A percentile compares a stretch with the other conserved stretches of the same genome.
These are phyloP conservation scores for Fusarium keratoplasticum DNA, from an alignment of 2,329 filamentous ascomycete species.

Conservation along the genomic window DNA sequence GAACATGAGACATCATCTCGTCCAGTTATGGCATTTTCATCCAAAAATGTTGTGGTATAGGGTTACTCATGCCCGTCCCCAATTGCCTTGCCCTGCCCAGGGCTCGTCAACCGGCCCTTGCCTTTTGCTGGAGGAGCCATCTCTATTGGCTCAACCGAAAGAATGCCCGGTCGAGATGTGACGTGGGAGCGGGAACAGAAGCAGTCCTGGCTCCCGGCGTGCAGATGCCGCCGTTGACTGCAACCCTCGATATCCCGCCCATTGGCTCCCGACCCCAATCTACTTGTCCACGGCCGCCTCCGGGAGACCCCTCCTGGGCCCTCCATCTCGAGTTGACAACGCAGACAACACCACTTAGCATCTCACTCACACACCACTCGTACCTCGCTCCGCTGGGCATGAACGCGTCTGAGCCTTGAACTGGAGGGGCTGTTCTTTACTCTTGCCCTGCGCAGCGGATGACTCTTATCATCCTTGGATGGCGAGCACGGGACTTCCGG, in stretches of 20 bases:
- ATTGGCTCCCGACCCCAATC: slow-evolving; percentile 16
- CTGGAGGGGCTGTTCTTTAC: slow-evolving; percentile 33
- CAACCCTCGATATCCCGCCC: slow-evolving; percentile 8
- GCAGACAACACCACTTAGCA: slow-evolving; percentile 37
- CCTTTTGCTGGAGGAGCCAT: not conserved
- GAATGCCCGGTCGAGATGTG: slow-evolving; percentile 26
- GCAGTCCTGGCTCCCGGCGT: slow-evolving; percentile 36
- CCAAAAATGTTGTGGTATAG: slow-evolving; percentile 30
- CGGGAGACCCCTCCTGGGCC: slow-evolving; percentile 6
- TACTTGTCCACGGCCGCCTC: slow-evolving; percentile 32
- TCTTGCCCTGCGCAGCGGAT: slow-evolving; percentile 7
- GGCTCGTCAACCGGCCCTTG: slow-evolving; percentile 22
- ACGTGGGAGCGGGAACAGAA: slow-evolving; percentile 36
- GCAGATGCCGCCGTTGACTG: slow-evolving; percentile 27
- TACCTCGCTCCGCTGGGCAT: slow-evolving; percentile 38
- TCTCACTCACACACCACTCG: slow-evolving; percentile 17
- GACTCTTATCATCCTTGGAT: slow-evolving; percentile 34
- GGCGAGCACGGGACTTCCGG: slow-evolving; percentile 12
- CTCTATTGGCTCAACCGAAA: not conserved
- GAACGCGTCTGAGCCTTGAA: slow-evolving; percentile 41
- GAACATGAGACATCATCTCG: not conserved
- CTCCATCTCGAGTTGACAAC: slow-evolving; percentile 31
- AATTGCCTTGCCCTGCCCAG: slow-evolving; percentile 14
- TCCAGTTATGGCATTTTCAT: not conserved
- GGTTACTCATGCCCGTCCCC: slow-evolving; percentile 16